phyloP scores from a whole-genome alignment of 345 rosid species.

The Erysimum cheiranthoides region DNA sequence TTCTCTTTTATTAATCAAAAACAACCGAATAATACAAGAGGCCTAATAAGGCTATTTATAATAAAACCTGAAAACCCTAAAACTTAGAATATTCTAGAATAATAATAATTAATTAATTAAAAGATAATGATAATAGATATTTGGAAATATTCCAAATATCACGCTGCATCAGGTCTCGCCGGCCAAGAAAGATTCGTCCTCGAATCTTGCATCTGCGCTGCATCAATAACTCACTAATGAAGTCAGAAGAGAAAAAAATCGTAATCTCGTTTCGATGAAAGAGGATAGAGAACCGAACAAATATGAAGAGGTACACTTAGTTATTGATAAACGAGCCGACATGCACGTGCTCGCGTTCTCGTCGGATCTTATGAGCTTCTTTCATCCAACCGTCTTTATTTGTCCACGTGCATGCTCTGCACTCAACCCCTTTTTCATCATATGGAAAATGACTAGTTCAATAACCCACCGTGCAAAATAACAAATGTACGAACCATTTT shows the following conservation, averaged over 20 bases:
- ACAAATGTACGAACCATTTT: neutral
- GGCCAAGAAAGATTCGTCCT: too few species aligned
- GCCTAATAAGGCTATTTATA: too few species aligned
- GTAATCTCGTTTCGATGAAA: neutral
- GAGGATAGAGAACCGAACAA: conserved; percentile 28
- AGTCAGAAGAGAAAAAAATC: conserved; percentile 10
- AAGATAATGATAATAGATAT: too few species aligned
- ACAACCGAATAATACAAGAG: too few species aligned
- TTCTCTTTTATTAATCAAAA: too few species aligned
- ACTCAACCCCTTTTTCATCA: neutral
- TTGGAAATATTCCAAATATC: too few species aligned
- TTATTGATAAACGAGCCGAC: conserved; percentile 37
- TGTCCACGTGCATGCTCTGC: conserved; percentile 26
- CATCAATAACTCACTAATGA: neutral
- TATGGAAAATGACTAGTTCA: neutral
- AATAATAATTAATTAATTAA: too few species aligned
- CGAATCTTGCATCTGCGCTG: too few species aligned
- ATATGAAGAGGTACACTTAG: conserved; percentile 8
- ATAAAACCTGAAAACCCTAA: too few species aligned
- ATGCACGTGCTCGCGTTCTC: conserved; percentile 42
- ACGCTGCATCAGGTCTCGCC: too few species aligned
- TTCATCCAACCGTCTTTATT: conserved; percentile 26
- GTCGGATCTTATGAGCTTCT: conserved; percentile 13
- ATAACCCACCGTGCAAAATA: neutral
- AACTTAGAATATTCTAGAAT: too few species aligned